These are phyloP conservation scores for Kwoniella bestiolae DNA, from an alignment of 768 basidiomycete species.

Conservation along the genomic window DNA sequence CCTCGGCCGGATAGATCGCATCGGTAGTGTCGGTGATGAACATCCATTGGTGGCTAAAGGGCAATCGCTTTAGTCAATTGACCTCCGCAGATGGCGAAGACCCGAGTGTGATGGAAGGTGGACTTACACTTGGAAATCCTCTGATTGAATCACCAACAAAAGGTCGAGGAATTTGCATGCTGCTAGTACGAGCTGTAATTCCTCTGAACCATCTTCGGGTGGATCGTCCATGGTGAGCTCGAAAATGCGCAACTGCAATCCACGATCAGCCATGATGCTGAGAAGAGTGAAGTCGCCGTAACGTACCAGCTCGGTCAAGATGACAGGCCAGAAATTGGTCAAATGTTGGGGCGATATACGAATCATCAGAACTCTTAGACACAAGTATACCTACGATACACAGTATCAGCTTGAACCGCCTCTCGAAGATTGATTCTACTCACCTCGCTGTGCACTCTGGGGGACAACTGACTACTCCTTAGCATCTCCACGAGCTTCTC, in stretches of 20 bases:
- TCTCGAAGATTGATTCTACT: slow-evolving; percentile 12
- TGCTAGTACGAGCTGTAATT: slow-evolving; percentile 77
- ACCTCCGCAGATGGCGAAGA: background rate
- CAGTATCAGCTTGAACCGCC: slow-evolving; percentile 1
- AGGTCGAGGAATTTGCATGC: slow-evolving; percentile 94
- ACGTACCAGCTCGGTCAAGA: slow-evolving; percentile 76
- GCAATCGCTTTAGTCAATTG: too few species aligned
- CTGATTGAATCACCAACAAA: slow-evolving; percentile 87
- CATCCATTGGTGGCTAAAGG: slow-evolving; percentile 88
- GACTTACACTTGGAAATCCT: slow-evolving; percentile 92
- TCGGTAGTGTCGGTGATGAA: slow-evolving; percentile 98
- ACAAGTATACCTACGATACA: slow-evolving; percentile 69
- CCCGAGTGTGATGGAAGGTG: background rate
- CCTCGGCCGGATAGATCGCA: slow-evolving; percentile 82
- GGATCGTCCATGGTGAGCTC: slow-evolving; percentile 74
- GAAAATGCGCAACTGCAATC: slow-evolving; percentile 78
- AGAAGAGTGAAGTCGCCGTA: background rate
- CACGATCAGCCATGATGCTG: background rate
- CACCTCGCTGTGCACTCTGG: slow-evolving; percentile 89
- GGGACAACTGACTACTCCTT: slow-evolving; percentile 71
- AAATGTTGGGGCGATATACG: slow-evolving; percentile 87
- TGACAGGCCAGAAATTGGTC: slow-evolving; percentile 94
- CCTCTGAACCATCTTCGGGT: slow-evolving; percentile 82
- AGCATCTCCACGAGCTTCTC: slow-evolving; percentile 94
- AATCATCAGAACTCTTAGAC: slow-evolving; percentile 86